Conservation (phyloP, 345 rosid species). For the Eutrema japonicum region DNA sequence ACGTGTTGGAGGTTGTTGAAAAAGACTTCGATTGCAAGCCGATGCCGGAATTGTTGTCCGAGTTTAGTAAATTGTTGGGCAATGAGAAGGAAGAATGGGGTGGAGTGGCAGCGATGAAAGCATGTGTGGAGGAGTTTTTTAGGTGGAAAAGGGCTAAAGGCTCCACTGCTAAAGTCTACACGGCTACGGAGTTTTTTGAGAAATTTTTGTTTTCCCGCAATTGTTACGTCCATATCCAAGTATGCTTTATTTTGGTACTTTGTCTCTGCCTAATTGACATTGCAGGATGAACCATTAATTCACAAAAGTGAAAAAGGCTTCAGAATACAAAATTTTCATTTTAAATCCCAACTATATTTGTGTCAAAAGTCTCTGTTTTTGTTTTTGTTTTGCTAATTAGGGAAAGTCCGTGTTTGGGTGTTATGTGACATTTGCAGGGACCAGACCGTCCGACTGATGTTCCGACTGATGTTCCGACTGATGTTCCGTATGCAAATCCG, state of each 20-base stretch:
- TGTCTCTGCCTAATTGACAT: too few species aligned
- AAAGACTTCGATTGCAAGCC: not conserved
- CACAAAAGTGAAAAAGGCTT: too few species aligned
- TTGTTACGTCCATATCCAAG: not conserved
- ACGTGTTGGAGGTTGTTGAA: not conserved
- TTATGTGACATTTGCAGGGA: conserved; percentile 2
- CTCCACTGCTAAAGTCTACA: not conserved
- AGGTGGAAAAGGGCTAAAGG: not conserved
- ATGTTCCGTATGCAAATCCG: not conserved
- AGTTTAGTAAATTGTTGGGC: not conserved
- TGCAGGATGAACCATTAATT: too few species aligned
- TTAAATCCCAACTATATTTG: too few species aligned
- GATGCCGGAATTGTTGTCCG: not conserved
- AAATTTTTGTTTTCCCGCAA: not conserved
- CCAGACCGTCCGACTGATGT: not conserved
- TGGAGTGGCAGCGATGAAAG: not conserved
- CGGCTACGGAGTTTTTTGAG: not conserved
- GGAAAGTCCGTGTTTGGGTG: not conserved
- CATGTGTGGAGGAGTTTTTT: not conserved
- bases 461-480: not conserved
- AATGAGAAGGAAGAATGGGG: not conserved
- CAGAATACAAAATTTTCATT: too few species aligned
- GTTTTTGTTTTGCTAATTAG: too few species aligned
- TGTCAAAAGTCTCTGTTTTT: too few species aligned
- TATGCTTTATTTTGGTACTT: not conserved